Evolutionary conservation across 352 stramenopile genomes (phyloP), one percentile per base, ranked within the genome.

Genomic region (Phytophthora cactorum): DNA sequence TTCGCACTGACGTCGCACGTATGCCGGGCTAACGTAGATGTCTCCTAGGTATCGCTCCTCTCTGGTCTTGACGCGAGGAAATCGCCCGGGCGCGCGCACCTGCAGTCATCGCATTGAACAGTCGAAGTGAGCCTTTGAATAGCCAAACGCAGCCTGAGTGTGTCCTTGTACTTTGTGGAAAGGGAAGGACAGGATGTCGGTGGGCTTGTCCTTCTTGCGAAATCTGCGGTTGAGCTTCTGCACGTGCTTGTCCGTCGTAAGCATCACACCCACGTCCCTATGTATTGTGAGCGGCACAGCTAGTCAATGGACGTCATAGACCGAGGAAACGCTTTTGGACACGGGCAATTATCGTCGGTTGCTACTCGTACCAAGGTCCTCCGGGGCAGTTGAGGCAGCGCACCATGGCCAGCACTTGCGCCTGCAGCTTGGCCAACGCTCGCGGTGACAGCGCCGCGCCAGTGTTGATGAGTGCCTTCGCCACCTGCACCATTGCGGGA

Each of bases 151-250:
- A 28, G 36, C 1, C 36, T 29, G 5, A 36, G 58, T 29, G n/a
- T 28, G 38, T 17, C 2, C 2, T 39, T 82, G 90, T 17, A 50
- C 93, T 77, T 93, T 88, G 77, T 93, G 84, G 58, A 83, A 83
- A 9, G 88, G 86, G 61, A 94, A 94, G 14, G 88, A 96, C 15
- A 96, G 66, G 51, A 94, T 90, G 54, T 96, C 84, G 8, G 86
- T 96, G 8, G 86, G 75, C 36, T 88, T 91, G 66, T 96, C 80
- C 70, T 93, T 92, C 56, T 90, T 76, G 17, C 86, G 86, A 47
- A 79, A 89, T 57, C 70, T 78, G 31, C 77, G 80, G 59, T 96
- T 96, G 49, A 96, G 74, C 14, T 76, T 79, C 52, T 84, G 84
- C 38, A 96, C 89, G 67, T 93, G 86, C 17, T 79, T 64, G 54